phyloP scores from a whole-genome alignment of 108 stramenopile genomes.

The Cyclostephanos invisitatus region DNA sequence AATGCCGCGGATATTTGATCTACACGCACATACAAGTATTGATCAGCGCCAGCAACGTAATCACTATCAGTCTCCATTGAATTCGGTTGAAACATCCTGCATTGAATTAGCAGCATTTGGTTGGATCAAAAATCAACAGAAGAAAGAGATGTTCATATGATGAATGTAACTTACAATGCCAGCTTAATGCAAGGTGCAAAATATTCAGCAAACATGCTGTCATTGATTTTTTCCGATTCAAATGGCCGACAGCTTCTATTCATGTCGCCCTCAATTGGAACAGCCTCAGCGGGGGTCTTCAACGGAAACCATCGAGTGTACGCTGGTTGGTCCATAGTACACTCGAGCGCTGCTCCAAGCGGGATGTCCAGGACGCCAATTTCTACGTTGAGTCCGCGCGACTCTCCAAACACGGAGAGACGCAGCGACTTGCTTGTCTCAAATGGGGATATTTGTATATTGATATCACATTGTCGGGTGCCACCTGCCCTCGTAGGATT shows the following conservation, averaged over 20 bases:
- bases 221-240: conserved; percentile 68
- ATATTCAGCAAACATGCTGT: conserved; percentile 66
- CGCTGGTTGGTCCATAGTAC: conserved; percentile 60
- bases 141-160: neutral
- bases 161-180: conserved; percentile 37
- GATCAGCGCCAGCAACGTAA: conserved; percentile 32
- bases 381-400: conserved; percentile 61
- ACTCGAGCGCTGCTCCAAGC: conserved; percentile 66
- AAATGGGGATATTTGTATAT: conserved; percentile 74
- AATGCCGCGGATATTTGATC: conserved; percentile 63
- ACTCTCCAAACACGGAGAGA: conserved; percentile 77
- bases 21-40: conserved; percentile 68
- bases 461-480: conserved; percentile 59
- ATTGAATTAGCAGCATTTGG: neutral
- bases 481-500: conserved; percentile 43
- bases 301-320: conserved; percentile 86
- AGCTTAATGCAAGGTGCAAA: conserved; percentile 77
- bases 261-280: conserved; percentile 76
- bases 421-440: conserved; percentile 80
- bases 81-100: conserved; percentile 30
- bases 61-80: conserved; percentile 12
- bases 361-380: conserved; percentile 81
- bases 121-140: neutral
- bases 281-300: conserved; percentile 56
- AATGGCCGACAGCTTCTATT: conserved; percentile 57